Conservation (phyloP, 805 yeast genomes). For the Candida caryicola region DNA sequence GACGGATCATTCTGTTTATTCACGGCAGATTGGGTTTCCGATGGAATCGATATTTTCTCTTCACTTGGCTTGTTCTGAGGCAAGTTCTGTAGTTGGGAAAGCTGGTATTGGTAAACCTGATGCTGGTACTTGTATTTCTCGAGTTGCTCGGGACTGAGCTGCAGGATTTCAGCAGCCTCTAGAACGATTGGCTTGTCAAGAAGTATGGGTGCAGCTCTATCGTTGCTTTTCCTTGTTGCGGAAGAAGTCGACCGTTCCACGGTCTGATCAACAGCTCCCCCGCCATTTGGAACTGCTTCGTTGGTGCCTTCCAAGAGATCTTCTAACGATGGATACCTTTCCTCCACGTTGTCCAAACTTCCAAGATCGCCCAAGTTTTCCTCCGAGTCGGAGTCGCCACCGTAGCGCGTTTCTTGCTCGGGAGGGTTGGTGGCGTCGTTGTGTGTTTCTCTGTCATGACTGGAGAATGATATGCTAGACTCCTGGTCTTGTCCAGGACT, state of each 20-base stretch:
- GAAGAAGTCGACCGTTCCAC: not conserved
- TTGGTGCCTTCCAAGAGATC: slow-evolving; percentile 11
- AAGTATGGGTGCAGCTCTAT: not conserved
- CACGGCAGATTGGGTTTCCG: too few species aligned
- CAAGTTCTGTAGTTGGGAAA: slow-evolving; percentile 14
- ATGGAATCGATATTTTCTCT: too few species aligned
- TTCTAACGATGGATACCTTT: slow-evolving; percentile 51
- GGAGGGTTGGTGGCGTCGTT: not conserved
- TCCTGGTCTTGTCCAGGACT: not conserved
- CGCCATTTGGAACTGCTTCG: not conserved
- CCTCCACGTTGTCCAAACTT: slow-evolving; percentile 45
- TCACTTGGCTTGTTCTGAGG: slow-evolving; percentile 12
- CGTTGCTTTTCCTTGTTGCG: not conserved
- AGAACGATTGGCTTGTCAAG: slow-evolving; percentile 17
- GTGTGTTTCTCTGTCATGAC: not conserved
- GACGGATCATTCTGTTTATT: too few species aligned
- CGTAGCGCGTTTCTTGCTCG: not conserved
- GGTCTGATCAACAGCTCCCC: not conserved
- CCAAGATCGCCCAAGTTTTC: slow-evolving; percentile 34
- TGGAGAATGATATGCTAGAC: not conserved
- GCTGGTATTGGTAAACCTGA: slow-evolving; percentile 19
- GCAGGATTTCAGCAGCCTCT: slow-evolving; percentile 11
- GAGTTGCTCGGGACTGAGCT: slow-evolving; percentile 20
- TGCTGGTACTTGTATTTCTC: slow-evolving; percentile 21
- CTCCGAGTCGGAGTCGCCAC: slow-evolving; percentile 1